Conservation (phyloP, 73 alveolate genomes). For the Paramecium tetraurelia region DNA sequence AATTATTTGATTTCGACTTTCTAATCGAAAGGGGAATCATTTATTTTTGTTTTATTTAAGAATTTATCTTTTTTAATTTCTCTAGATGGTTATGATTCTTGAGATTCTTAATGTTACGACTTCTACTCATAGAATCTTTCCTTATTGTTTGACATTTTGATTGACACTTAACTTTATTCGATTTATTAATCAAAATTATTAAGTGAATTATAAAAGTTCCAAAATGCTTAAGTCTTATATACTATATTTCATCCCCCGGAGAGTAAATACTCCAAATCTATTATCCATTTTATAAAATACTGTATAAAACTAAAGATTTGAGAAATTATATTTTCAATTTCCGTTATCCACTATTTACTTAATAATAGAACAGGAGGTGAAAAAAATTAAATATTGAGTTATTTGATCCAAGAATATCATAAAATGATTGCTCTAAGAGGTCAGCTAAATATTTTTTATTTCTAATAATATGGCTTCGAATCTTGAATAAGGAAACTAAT, state of each 20-base stretch:
- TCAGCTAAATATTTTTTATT: background rate
- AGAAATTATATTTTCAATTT: background rate
- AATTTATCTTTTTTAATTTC: background rate
- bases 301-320: background rate
- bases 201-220: background rate
- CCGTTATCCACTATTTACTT: background rate
- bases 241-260: background rate
- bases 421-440: background rate
- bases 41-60: background rate
- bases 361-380: background rate
- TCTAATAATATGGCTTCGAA: background rate
- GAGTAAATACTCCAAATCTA: background rate
- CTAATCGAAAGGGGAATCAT: background rate
- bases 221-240: background rate
- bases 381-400: background rate
- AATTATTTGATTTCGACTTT: background rate
- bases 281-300: background rate
- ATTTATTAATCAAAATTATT: background rate
- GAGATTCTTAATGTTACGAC: background rate
- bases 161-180: background rate
- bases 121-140: background rate
- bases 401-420: background rate
- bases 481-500: background rate
- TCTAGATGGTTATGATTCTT: background rate
- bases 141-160: background rate